Evolutionary conservation across 352 stramenopile genomes (phyloP).

Genomic region (Globisporangium middletonii): DNA sequence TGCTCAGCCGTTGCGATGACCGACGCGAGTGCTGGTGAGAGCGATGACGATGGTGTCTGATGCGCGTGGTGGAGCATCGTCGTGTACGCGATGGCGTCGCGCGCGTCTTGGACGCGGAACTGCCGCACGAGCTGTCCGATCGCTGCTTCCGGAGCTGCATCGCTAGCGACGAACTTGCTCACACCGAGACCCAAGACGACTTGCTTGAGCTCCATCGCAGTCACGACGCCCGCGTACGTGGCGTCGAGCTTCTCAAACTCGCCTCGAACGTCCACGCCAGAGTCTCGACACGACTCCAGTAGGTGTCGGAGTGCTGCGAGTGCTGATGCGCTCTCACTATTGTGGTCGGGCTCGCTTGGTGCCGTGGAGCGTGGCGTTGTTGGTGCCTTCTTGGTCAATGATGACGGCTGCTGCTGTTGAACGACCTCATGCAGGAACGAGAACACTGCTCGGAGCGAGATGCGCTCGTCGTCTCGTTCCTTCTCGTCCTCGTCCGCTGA

Average conservation of each 20-base stretch:
- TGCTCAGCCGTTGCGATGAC: constrained; percentile 25
- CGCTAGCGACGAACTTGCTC: constrained; percentile 10
- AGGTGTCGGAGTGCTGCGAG: constrained; percentile 15
- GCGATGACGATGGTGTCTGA: background rate
- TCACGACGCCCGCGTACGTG: constrained; percentile 34
- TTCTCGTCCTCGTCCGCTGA: constrained; percentile 5
- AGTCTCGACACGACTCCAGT: constrained; percentile 24
- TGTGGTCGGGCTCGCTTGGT: background rate
- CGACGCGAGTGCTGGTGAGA: constrained; percentile 12
- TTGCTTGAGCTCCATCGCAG: constrained; percentile 49
- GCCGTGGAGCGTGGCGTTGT: background rate
- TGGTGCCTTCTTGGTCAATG: background rate
- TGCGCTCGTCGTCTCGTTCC: constrained; percentile 1
- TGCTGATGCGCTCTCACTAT: background rate
- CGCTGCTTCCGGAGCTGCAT: constrained; percentile 22
- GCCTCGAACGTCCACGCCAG: constrained; percentile 40
- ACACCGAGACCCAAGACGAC: constrained; percentile 35
- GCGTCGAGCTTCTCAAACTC: constrained; percentile 44
- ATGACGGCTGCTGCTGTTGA: background rate
- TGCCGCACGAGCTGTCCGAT: constrained; percentile 55
- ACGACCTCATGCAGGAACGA: constrained; percentile 15
- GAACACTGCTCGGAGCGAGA: constrained; percentile 26
- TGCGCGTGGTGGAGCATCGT: constrained; percentile 22
- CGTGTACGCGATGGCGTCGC: constrained; percentile 37
- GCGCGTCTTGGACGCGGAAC: constrained; percentile 22